Evolutionary conservation across 2,329 filamentous ascomycete genomes (phyloP).

Genomic region (Talaromyces sp.): DNA sequence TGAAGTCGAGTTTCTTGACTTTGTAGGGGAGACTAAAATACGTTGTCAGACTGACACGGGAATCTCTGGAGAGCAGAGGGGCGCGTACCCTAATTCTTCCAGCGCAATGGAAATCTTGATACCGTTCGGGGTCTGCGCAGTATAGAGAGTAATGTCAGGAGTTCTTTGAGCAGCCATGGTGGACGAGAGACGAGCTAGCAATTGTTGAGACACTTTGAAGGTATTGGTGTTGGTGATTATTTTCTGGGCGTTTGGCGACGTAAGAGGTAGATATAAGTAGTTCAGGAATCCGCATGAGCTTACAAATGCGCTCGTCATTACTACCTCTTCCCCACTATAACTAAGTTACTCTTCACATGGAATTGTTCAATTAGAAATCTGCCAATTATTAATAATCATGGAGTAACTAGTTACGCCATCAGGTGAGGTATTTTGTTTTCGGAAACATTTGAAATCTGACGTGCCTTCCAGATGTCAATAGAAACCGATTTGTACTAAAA

Average conservation of each 20-base stretch:
- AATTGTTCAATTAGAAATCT: too few relatives aligned
- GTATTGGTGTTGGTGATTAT: neutral
- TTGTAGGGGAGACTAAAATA: slow-evolving; percentile 65
- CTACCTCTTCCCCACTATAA: neutral
- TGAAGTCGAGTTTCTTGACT: slow-evolving; percentile 64
- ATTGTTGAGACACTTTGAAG: slow-evolving; percentile 5
- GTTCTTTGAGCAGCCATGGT: slow-evolving; percentile 23
- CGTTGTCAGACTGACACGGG: slow-evolving; percentile 11
- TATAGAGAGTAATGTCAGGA: slow-evolving; percentile 74
- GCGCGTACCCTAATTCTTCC: slow-evolving; percentile 64
- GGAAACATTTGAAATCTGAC: too few relatives aligned
- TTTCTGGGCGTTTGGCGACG: neutral
- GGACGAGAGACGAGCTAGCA: slow-evolving; percentile 16
- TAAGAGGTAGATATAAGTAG: neutral
- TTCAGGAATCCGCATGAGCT: neutral
- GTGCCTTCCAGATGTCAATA: too few relatives aligned
- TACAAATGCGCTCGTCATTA: slow-evolving; percentile 2
- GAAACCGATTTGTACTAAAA: neutral
- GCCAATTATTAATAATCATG: too few relatives aligned
- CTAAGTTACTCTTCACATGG: too few relatives aligned
- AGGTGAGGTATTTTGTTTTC: too few relatives aligned
- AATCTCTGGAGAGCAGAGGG: neutral
- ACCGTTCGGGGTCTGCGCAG: slow-evolving; percentile 77
- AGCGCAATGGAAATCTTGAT: slow-evolving; percentile 84
- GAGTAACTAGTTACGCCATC: too few relatives aligned